phyloP scores from a whole-genome alignment of 331 rosid genomes.

The Rosa hybrid region DNA sequence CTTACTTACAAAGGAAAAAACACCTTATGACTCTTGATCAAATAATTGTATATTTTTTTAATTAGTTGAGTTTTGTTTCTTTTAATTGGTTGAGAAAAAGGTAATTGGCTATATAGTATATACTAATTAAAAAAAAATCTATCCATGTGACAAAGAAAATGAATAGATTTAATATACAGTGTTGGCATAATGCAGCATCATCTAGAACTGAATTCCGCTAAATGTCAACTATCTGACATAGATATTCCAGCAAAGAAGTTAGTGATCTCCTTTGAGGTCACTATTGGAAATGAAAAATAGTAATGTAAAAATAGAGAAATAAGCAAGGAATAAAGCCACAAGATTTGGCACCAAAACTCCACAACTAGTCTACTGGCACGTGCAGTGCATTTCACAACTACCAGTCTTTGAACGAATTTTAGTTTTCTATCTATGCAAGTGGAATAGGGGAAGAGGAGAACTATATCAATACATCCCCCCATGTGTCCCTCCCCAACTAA shows the following conservation, averaged over 20 bases:
- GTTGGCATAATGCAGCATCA: not conserved
- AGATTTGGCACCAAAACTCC: not conserved
- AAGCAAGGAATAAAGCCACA: not conserved
- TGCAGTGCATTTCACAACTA: slow-evolving; percentile 16
- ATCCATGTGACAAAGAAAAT: not conserved
- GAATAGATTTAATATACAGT: too few species aligned
- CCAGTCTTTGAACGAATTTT: slow-evolving; percentile 21
- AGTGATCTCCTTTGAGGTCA: not conserved
- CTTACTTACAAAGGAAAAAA: too few species aligned
- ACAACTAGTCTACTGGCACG: slow-evolving; percentile 8
- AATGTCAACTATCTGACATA: slow-evolving; percentile 1
- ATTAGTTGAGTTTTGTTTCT: too few species aligned
- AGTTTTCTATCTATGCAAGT: not conserved
- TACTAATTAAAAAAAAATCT: too few species aligned
- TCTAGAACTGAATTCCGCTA: not conserved
- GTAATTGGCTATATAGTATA: too few species aligned
- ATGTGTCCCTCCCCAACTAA: slow-evolving; percentile 36
- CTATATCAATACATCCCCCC: not conserved
- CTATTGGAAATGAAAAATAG: not conserved
- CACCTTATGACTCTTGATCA: too few species aligned
- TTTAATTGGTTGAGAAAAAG: too few species aligned
- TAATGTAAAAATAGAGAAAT: not conserved
- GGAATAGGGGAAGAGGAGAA: too few species aligned
- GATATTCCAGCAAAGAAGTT: not conserved
- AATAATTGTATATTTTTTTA: too few species aligned